phyloP scores from a whole-genome alignment of 306 rosid species.

The Pyrus pyrifolia region DNA sequence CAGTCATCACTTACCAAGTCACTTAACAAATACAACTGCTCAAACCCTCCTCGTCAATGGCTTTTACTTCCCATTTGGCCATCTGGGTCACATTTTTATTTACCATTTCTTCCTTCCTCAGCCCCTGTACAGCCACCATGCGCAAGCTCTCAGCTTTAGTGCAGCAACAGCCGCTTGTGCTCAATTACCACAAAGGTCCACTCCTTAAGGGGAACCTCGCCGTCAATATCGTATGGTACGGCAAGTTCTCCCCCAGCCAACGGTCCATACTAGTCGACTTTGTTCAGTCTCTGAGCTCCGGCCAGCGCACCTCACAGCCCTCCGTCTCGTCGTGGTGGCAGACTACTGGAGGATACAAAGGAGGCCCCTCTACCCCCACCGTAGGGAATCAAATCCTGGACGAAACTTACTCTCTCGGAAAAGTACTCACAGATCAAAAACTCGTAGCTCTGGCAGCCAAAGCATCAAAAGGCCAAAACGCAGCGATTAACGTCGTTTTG shows the following conservation, averaged over 20 bases:
- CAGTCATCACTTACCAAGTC: background rate
- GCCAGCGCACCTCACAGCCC: background rate
- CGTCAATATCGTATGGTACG: constrained; percentile 25
- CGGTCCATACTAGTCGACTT: constrained; percentile 24
- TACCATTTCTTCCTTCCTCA: background rate
- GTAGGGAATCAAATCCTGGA: constrained; percentile 21
- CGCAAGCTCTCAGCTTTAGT: constrained; percentile 21
- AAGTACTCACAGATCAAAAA: background rate
- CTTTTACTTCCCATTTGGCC: constrained; percentile 1
- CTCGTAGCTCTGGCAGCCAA: constrained; percentile 2
- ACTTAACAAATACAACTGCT: background rate
- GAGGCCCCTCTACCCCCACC: constrained; percentile 3
- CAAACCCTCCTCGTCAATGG: constrained; percentile 2
- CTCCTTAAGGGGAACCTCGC: constrained; percentile 23
- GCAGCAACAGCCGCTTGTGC: constrained; percentile 1
- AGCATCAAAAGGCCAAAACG: background rate
- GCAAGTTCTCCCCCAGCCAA: constrained; percentile 19
- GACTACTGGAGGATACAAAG: constrained; percentile 11
- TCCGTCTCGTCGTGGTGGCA: constrained; percentile 29
- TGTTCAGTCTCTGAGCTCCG: constrained; percentile 14
- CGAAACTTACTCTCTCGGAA: constrained; percentile 12
- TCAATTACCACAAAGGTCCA: constrained; percentile 30
- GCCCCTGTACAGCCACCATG: background rate
- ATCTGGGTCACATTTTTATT: constrained; percentile 2
- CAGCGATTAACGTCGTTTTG: constrained; percentile 11